Percentiles rank a stretch among this genome's conserved stretches.
Evolutionary conservation across 129 eudicot species (phyloP).

Genomic region (Pittosporum tobira): DNA sequence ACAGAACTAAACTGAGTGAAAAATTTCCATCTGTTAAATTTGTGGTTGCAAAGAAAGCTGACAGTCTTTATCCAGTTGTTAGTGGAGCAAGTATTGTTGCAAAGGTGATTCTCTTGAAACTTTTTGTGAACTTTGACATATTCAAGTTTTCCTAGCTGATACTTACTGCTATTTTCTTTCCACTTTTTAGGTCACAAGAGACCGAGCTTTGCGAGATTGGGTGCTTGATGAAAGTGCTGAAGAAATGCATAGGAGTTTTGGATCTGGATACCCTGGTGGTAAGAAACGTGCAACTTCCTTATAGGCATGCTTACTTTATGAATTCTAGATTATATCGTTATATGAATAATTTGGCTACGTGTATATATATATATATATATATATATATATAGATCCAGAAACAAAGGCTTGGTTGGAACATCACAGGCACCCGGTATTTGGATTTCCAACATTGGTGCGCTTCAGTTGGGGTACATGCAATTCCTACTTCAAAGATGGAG

Average conservation of each 20-base stretch:
- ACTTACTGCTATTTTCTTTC: neutral
- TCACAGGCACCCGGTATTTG: constrained; percentile 80
- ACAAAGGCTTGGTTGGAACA: constrained; percentile 87
- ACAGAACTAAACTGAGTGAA: constrained; percentile 59
- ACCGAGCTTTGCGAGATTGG: constrained; percentile 75
- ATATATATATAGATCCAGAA: constrained; percentile 51
- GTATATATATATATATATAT: constrained; percentile 1
- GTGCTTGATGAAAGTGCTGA: constrained; percentile 79
- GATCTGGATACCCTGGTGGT: constrained; percentile 99
- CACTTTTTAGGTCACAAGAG: constrained; percentile 76
- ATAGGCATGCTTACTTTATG: neutral
- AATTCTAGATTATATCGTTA: neutral
- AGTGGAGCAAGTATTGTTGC: constrained; percentile 99
- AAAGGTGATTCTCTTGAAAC: constrained; percentile 44
- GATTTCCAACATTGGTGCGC: constrained; percentile 89
- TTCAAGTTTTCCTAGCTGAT: neutral
- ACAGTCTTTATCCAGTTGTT: constrained; percentile 97
- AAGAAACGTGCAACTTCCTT: constrained; percentile 1
- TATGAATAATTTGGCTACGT: constrained; percentile 1
- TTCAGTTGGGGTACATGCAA: constrained; percentile 98
- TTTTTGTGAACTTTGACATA: neutral
- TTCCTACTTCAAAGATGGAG: constrained; percentile 60
- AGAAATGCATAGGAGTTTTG: constrained; percentile 66
- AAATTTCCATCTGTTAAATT: constrained; percentile 72
- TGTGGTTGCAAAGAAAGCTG: constrained; percentile 97